Evolutionary conservation across 1,284 basidiomycete species (phyloP).

Genomic region (Rhodotorula sp.): DNA sequence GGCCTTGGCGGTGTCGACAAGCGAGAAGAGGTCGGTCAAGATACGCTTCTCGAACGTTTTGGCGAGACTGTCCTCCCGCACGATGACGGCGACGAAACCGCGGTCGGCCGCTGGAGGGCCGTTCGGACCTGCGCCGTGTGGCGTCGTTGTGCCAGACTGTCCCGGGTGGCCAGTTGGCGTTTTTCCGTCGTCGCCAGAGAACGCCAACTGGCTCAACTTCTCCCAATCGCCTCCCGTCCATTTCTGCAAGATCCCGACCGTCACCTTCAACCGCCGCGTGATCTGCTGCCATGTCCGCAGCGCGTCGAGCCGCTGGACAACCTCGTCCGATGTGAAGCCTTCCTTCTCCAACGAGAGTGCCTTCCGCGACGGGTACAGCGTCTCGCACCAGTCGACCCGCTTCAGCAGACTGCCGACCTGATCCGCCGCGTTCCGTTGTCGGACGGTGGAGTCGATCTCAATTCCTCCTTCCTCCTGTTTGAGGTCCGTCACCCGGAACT

Average conservation of each 20-base stretch:
- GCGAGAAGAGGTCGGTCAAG: slow-evolving; percentile 77
- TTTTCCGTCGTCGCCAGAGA: neutral
- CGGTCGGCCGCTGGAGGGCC: slow-evolving; percentile 20
- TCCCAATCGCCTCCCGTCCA: slow-evolving; percentile 80
- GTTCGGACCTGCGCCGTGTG: neutral
- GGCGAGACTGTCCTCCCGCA: slow-evolving; percentile 94
- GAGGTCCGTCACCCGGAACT: slow-evolving; percentile 61
- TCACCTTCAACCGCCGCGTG: slow-evolving; percentile 70
- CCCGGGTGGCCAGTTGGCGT: neutral
- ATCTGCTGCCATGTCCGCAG: slow-evolving; percentile 86
- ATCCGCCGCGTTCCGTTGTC: slow-evolving; percentile 34
- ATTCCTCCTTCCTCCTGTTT: slow-evolving; percentile 49
- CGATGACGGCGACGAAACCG: slow-evolving; percentile 81
- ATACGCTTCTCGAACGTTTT: slow-evolving; percentile 92
- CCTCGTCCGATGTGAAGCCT: slow-evolving; percentile 61
- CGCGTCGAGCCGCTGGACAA: slow-evolving; percentile 76
- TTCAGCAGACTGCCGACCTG: slow-evolving; percentile 49
- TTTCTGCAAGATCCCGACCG: slow-evolving; percentile 72
- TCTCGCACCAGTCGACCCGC: slow-evolving; percentile 74
- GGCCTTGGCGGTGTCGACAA: slow-evolving; percentile 81
- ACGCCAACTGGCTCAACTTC: slow-evolving; percentile 22
- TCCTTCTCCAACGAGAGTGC: slow-evolving; percentile 78
- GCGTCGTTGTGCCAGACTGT: neutral
- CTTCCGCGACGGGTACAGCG: slow-evolving; percentile 79
- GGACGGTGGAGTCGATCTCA: slow-evolving; percentile 17